Evolutionary conservation across 2,329 filamentous ascomycete genomes (phyloP).

Genomic region (Leptographium procerum): DNA sequence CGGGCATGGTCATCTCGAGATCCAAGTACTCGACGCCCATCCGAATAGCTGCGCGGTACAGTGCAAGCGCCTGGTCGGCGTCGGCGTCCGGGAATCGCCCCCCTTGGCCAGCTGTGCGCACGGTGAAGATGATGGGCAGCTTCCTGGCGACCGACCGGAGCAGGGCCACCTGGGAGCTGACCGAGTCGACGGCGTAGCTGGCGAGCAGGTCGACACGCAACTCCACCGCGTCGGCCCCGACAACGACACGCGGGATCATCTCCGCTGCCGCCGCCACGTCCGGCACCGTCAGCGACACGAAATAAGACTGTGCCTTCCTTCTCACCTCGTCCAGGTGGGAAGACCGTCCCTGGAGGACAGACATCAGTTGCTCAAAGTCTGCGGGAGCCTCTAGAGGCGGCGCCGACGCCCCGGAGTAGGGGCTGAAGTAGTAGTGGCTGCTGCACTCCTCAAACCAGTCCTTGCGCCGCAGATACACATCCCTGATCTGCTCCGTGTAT

Average conservation of each 20-base stretch:
- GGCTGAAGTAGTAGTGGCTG: conserved; percentile 87
- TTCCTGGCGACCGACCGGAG: conserved; percentile 52
- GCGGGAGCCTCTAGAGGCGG: conserved; percentile 35
- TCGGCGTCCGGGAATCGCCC: conserved; percentile 76
- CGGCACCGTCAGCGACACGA: conserved; percentile 80
- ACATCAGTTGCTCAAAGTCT: conserved; percentile 65
- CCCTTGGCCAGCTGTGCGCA: conserved; percentile 76
- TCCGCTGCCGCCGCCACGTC: conserved; percentile 53
- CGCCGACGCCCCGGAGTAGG: conserved; percentile 35
- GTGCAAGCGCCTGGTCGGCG: conserved; percentile 54
- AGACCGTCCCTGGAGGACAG: conserved; percentile 53
- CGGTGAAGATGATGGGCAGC: conserved; percentile 76
- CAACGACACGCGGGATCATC: conserved; percentile 58
- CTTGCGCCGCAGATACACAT: conserved; percentile 79
- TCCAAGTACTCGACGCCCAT: conserved; percentile 89
- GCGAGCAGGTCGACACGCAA: conserved; percentile 82
- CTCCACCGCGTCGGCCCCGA: conserved; percentile 88
- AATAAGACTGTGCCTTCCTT: conserved; percentile 70
- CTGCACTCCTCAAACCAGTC: conserved; percentile 88
- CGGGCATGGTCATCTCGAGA: conserved; percentile 77
- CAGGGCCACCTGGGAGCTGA: conserved; percentile 70
- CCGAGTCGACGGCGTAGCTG: conserved; percentile 63
- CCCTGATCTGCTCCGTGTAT: conserved; percentile 84
- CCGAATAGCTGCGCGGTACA: conserved; percentile 70
- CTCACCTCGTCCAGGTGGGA: conserved; percentile 43